Base-by-base conservation (phyloP, 2,329 filamentous ascomycete species). In the Colletotrichum musicola region DNA sequence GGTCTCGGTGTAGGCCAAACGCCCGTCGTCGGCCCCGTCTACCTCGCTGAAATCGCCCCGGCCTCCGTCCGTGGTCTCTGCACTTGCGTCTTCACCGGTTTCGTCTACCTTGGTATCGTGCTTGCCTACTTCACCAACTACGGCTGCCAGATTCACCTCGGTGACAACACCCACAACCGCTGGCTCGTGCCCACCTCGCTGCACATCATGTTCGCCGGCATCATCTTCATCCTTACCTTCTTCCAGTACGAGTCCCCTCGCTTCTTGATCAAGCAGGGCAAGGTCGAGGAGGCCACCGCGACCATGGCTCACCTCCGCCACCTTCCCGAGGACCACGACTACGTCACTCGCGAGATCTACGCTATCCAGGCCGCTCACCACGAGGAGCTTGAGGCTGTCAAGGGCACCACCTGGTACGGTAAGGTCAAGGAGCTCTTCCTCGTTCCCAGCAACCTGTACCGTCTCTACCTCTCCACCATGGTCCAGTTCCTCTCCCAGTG, bases 71-170 rank as follows among this genome's bases (percentile, higher is more conserved):
- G 92, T 62, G 92, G 93, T 72, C 86, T 95, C 22, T 94, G 91
- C 75, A 93, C 92, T 1, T 91, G 81, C 68, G 79, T 82, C 74
- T 83, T 83, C 74, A 83, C 81, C 9, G 81, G 81, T 4, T 80
- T 81, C 57, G 92, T 95, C 22, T 95, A 95, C 75, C 79, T 93
- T 61, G 93, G 92, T 25, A 93, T 94, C 70, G 91, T 95, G 73
- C 83, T 95, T 16, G 92, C 91, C 9, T 95, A 94, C 80, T 95
- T 94, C 74, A 88, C 91, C 68, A 92, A 90, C 77, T 92, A 90
- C 75, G 89, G 89, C 66, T 83, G 81, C 62, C 77, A 83, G 64
- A 62, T 88, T 50, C 81, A 88, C 75, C 79, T 89, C 22, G 77
- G 80, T 25, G 81, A 83, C 56, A 73, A 76, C n/a, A 82, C 80